Percentiles rank a stretch among this genome's conserved stretches.
Conservation (phyloP, 257 asterid species). For the Gentiana straminea region DNA sequence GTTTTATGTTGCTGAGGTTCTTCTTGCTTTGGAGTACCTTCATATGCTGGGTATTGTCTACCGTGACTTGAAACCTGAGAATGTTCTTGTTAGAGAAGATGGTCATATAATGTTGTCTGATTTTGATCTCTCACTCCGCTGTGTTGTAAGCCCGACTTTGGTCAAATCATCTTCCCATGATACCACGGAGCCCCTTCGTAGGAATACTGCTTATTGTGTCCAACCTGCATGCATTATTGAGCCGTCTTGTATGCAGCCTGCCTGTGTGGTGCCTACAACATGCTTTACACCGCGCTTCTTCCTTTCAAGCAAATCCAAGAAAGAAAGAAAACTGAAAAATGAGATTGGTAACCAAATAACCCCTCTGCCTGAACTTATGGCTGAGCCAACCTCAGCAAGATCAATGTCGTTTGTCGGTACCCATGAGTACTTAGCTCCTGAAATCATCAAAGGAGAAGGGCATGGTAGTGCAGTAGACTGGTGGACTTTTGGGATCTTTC, state of each 20-base stretch:
- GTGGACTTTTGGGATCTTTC: conserved; percentile 84
- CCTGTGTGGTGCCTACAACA: conserved; percentile 67
- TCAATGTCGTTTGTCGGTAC: conserved; percentile 95
- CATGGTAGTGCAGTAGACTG: conserved; percentile 92
- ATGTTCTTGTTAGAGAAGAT: conserved; percentile 80
- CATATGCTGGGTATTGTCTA: conserved; percentile 86
- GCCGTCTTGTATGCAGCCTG: conserved; percentile 71
- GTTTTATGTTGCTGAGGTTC: conserved; percentile 77
- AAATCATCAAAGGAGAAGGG: conserved; percentile 82
- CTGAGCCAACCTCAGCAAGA: conserved; percentile 77
- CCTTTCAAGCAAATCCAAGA: conserved; percentile 58
- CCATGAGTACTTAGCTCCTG: conserved; percentile 84
- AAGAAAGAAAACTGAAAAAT: conserved; percentile 39
- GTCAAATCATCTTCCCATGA: conserved; percentile 45
- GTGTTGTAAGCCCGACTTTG: conserved; percentile 70
- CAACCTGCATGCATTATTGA: conserved; percentile 62
- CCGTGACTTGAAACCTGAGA: conserved; percentile 87
- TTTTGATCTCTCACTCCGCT: conserved; percentile 77
- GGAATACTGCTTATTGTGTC: conserved; percentile 43
- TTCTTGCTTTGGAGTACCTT: conserved; percentile 67
- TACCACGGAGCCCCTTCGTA: conserved; percentile 28
- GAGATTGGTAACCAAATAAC: conserved; percentile 60
- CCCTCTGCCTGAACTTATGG: conserved; percentile 80
- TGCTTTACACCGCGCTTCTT: conserved; percentile 72
- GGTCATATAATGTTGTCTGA: conserved; percentile 89